phyloP scores from a whole-genome alignment of 1,284 basidiomycete genomes.

The Malassezia slooffiae region DNA sequence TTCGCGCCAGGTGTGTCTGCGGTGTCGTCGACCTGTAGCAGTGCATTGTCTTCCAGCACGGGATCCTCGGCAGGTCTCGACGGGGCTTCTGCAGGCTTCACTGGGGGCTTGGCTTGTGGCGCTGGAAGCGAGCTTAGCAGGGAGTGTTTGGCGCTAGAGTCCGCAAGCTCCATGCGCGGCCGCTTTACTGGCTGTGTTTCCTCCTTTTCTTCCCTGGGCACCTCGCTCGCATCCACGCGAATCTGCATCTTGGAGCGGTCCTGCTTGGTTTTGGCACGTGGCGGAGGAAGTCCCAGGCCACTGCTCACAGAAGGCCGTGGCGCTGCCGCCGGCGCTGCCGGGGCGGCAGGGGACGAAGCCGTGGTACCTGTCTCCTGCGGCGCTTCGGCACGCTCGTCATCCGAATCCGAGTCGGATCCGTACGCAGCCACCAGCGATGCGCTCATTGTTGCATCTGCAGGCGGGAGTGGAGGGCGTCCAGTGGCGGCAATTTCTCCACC shows the following conservation, averaged over 20 bases:
- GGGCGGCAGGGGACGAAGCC: background rate
- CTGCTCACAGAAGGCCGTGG: background rate
- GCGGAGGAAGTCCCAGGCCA: conserved; percentile 11
- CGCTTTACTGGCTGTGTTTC: conserved; percentile 6
- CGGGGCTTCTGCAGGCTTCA: conserved; percentile 17
- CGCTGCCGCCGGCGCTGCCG: background rate
- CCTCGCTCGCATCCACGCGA: conserved; percentile 5
- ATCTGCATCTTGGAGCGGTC: conserved; percentile 3
- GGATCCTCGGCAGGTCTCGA: conserved; percentile 1
- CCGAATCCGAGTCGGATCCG: conserved; percentile 19
- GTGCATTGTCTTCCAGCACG: conserved; percentile 3
- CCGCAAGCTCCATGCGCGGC: background rate
- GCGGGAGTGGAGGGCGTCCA: conserved; percentile 10
- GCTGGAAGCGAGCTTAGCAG: conserved; percentile 40
- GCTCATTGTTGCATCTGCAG: too few relatives aligned
- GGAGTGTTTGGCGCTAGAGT: conserved; percentile 9
- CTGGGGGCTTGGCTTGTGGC: conserved; percentile 22
- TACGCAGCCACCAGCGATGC: conserved; percentile 15
- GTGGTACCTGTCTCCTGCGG: background rate
- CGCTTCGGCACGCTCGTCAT: background rate
- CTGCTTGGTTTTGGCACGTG: conserved; percentile 1
- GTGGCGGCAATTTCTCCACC: too few relatives aligned
- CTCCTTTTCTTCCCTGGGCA: background rate
- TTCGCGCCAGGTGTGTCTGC: conserved; percentile 17
- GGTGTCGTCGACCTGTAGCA: background rate